Evolutionary conservation across 2,329 filamentous ascomycete species (phyloP).

Genomic region (Beauveria bassiana): DNA sequence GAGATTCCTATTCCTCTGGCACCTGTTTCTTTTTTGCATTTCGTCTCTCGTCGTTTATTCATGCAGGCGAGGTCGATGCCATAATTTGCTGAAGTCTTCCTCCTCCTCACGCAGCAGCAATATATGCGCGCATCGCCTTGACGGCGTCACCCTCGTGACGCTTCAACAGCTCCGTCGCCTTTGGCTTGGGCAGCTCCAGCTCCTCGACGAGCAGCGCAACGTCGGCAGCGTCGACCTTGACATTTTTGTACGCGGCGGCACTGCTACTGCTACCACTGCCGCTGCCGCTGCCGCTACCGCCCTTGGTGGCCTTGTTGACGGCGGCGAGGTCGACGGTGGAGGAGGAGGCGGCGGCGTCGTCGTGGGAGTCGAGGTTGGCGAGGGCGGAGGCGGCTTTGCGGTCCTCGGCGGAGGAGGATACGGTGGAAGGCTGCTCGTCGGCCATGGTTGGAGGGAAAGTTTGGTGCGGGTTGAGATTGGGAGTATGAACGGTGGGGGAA

Average conservation of each 20-base stretch:
- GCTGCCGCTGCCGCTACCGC: slow-evolving; percentile 18
- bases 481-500: background rate
- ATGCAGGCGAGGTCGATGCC: too few species aligned
- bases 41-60: too few species aligned
- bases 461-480: background rate
- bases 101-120: slow-evolving; percentile 17
- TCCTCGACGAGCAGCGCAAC: slow-evolving; percentile 64
- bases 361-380: slow-evolving; percentile 52
- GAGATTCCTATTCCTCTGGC: background rate
- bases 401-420: slow-evolving; percentile 59
- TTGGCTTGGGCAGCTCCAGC: slow-evolving; percentile 62
- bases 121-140: slow-evolving; percentile 56
- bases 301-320: slow-evolving; percentile 63
- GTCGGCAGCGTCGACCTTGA: slow-evolving; percentile 69
- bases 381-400: slow-evolving; percentile 70
- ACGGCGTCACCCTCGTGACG: slow-evolving; percentile 62
- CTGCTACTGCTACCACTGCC: background rate
- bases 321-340: slow-evolving; percentile 58
- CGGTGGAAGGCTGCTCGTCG: slow-evolving; percentile 46
- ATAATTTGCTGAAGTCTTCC: too few species aligned
- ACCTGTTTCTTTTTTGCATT: background rate
- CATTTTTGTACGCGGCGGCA: slow-evolving; percentile 40
- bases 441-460: slow-evolving; percentile 34
- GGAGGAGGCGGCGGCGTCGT: slow-evolving; percentile 34
- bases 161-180: slow-evolving; percentile 68